A percentile compares a stretch with the other conserved stretches of the same genome.
These are phyloP conservation scores for Mercurialis annua DNA, from an alignment of 345 rosid species.

Conservation along the genomic window DNA sequence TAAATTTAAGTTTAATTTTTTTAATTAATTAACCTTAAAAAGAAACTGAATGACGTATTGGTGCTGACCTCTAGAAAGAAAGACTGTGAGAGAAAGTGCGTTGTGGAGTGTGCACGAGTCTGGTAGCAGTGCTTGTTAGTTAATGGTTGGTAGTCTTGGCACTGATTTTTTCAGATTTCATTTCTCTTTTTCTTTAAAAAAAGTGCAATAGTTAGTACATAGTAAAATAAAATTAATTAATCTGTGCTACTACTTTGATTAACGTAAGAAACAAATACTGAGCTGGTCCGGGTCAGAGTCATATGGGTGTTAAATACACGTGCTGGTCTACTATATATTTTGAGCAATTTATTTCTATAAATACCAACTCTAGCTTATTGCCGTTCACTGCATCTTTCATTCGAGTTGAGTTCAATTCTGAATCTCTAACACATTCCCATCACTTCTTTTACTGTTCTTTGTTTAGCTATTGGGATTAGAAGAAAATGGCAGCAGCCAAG, in stretches of 20 bases:
- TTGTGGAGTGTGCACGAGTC: too few relatives aligned
- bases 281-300: neutral
- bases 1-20: too few relatives aligned
- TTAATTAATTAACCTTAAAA: too few relatives aligned
- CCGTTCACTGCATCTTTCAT: neutral
- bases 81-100: too few relatives aligned
- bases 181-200: too few relatives aligned
- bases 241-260: too few relatives aligned
- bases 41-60: neutral
- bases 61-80: neutral
- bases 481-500: constrained; percentile 14
- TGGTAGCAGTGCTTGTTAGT: neutral
- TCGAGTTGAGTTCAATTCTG: neutral
- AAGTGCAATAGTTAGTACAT: too few relatives aligned
- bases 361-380: neutral
- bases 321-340: neutral
- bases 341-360: neutral
- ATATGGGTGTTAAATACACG: neutral
- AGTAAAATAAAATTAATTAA: too few relatives aligned
- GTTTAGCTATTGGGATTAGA: neutral
- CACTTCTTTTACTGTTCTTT: neutral
- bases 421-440: neutral
- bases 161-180: too few relatives aligned
- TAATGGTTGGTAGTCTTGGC: neutral
- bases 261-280: neutral